Percentiles rank a stretch among this genome's conserved stretches.
Conservation (phyloP, 2,329 filamentous ascomycete species). For the Colletotrichum trifolii region DNA sequence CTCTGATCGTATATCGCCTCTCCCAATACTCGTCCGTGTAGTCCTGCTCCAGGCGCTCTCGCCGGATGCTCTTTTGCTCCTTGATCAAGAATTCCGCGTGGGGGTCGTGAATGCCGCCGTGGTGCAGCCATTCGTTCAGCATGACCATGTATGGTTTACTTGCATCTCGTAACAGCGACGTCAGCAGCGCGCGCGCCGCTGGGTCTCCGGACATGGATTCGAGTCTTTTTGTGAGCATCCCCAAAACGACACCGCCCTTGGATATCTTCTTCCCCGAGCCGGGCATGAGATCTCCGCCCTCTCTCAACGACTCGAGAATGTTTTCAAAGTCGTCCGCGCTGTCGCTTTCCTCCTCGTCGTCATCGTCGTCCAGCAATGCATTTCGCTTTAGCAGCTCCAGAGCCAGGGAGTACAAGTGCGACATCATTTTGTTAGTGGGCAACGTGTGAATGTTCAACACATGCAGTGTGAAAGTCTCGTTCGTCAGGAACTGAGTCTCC, state of each 20-base stretch:
- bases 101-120: slow-evolving; percentile 93
- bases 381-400: slow-evolving; percentile 91
- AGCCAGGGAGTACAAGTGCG: slow-evolving; percentile 87
- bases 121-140: slow-evolving; percentile 98
- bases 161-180: slow-evolving; percentile 84
- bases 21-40: slow-evolving; percentile 99
- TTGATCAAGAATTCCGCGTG: slow-evolving; percentile 95
- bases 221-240: slow-evolving; percentile 84
- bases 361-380: slow-evolving; percentile 85
- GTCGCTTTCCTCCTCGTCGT: slow-evolving; percentile 76
- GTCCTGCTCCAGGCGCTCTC: slow-evolving; percentile 91
- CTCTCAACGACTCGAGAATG: slow-evolving; percentile 88
- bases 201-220: slow-evolving; percentile 95
- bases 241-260: slow-evolving; percentile 96
- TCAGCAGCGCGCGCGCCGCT: slow-evolving; percentile 83
- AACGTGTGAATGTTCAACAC: slow-evolving; percentile 92
- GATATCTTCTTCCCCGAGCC: slow-evolving; percentile 89
- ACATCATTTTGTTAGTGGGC: slow-evolving; percentile 89
- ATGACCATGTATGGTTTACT: slow-evolving; percentile 97
- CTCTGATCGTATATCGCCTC: slow-evolving; percentile 92
- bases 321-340: slow-evolving; percentile 90
- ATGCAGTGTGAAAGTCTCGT: slow-evolving; percentile 89
- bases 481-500: slow-evolving; percentile 91
- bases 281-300: slow-evolving; percentile 84
- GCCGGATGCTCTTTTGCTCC: slow-evolving; percentile 93